Evolutionary conservation across 2,329 filamentous ascomycete genomes (phyloP).

Genomic region (Colletotrichum scovillei): DNA sequence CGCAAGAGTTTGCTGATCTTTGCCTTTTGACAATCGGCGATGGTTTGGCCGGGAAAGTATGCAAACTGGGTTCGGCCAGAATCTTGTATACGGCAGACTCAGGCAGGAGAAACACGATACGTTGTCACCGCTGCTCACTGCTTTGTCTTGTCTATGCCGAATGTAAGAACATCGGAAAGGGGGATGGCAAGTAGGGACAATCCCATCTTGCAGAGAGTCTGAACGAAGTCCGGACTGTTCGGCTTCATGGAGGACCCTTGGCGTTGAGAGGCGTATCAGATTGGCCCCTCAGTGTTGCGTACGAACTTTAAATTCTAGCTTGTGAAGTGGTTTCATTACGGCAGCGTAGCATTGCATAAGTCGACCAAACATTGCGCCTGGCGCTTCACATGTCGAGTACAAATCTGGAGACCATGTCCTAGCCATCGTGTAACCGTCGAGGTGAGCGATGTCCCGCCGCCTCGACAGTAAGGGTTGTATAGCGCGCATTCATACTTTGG

Average conservation of each 20-base stretch:
- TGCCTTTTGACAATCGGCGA: not conserved
- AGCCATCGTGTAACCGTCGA: not conserved
- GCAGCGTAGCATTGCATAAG: not conserved
- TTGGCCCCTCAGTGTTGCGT: not conserved
- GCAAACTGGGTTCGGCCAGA: not conserved
- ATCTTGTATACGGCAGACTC: not conserved
- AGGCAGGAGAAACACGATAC: too few species aligned
- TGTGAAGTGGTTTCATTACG: not conserved
- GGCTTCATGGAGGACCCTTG: constrained; percentile 1
- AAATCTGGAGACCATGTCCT: not conserved
- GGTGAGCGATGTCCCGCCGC: not conserved
- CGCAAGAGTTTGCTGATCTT: not conserved
- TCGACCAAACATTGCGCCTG: not conserved
- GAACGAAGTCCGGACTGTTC: not conserved
- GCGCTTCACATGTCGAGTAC: not conserved
- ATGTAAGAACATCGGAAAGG: not conserved
- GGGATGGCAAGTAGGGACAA: not conserved
- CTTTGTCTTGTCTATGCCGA: not conserved
- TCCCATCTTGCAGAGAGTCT: not conserved
- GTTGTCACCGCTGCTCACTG: not conserved
- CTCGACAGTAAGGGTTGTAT: not conserved
- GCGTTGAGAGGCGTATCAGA: constrained; percentile 9
- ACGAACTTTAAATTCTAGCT: constrained; percentile 8
- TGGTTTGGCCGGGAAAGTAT: not conserved
- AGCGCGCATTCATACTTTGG: not conserved